A percentile compares a stretch with the other conserved stretches of the same genome.
Conservation (phyloP, 2,329 filamentous ascomycete species). For the Metarhizium rileyi region DNA sequence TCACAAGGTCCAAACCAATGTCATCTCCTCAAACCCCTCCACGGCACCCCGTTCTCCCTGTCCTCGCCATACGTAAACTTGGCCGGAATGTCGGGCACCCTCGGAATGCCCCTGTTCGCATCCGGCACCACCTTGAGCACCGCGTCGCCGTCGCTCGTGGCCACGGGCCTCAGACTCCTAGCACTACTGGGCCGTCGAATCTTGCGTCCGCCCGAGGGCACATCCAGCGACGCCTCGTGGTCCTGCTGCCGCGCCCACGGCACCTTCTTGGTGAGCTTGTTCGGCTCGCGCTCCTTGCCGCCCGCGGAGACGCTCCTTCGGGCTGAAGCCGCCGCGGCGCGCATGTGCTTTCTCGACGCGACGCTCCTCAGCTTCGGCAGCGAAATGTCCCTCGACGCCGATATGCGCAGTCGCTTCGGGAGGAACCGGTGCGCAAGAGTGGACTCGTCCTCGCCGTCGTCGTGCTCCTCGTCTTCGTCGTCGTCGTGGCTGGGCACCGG, state of each 20-base stretch:
- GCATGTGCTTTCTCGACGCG: constrained; percentile 12
- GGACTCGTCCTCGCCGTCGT: constrained; percentile 10
- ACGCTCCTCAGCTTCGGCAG: constrained; percentile 22
- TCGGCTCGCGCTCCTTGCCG: constrained; percentile 8
- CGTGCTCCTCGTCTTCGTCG: constrained; percentile 7
- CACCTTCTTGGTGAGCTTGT: constrained; percentile 18
- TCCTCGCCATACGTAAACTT: constrained; percentile 29
- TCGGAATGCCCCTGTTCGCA: constrained; percentile 36
- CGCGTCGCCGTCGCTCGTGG: constrained; percentile 5
- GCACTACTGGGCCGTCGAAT: constrained; percentile 6
- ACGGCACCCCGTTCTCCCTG: constrained; percentile 22
- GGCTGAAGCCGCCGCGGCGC: constrained; percentile 1
- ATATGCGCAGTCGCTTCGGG: constrained; percentile 41
- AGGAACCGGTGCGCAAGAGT: constrained; percentile 13
- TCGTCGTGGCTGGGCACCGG: constrained; percentile 14
- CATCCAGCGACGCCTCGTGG: neutral
- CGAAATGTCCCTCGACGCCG: constrained; percentile 33
- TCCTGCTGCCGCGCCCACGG: neutral
- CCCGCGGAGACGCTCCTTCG: neutral
- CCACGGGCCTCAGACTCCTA: neutral
- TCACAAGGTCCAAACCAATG: neutral
- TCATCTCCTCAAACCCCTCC: constrained; percentile 19
- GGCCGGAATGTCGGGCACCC: constrained; percentile 33
- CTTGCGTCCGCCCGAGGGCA: neutral
- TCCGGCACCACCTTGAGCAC: constrained; percentile 34